These are phyloP conservation scores for Daucus carota DNA, from an alignment of 129 eudicot species.

Conservation along the genomic window DNA sequence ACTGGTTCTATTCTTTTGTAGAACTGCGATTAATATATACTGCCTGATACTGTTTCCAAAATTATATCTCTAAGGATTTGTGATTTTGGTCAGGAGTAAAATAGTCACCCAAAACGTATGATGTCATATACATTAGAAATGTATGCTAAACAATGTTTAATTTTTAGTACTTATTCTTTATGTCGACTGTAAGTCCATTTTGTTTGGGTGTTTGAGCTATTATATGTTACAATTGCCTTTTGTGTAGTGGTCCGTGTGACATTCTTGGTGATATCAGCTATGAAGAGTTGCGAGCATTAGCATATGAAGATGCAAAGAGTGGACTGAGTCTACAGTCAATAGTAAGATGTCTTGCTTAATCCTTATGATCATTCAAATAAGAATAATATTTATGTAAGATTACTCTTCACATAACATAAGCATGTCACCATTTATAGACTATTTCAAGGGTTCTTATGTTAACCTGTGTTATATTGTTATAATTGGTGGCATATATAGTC, in stretches of 20 bases:
- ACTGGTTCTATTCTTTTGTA: background rate
- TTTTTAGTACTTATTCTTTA: background rate
- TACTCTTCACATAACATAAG: background rate
- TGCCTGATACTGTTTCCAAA: background rate
- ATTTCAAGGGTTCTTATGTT: background rate
- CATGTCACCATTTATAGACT: too few species aligned
- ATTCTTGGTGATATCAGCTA: constrained; percentile 82
- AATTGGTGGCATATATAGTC: background rate
- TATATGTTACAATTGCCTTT: background rate
- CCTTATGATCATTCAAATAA: background rate
- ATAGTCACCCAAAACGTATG: background rate
- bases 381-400: background rate
- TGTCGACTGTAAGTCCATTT: background rate
- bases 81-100: background rate
- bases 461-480: background rate
- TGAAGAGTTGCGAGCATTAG: constrained; percentile 81
- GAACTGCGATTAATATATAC: background rate
- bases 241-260: constrained; percentile 82
- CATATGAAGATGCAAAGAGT: constrained; percentile 82
- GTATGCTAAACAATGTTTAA: background rate
- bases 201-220: background rate
- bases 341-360: constrained; percentile 42
- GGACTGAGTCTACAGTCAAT: constrained; percentile 66
- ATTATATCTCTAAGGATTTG: background rate
- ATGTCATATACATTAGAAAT: background rate